These are phyloP conservation scores for Trichoderma reesei DNA, from an alignment of 495 filamentous ascomycete species.

Conservation along the genomic window DNA sequence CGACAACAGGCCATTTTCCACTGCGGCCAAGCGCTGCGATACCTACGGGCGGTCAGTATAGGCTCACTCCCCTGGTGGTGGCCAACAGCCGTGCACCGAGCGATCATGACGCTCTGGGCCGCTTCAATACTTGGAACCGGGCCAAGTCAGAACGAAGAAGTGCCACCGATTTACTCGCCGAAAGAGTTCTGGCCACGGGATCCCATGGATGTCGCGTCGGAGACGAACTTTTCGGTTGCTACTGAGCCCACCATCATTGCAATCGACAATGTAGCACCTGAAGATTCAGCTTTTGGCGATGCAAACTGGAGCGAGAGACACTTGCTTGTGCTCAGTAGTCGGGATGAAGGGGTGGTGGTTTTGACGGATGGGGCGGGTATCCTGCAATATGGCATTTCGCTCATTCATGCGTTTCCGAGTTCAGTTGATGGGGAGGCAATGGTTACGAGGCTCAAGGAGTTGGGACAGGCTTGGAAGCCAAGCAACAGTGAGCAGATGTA, in stretches of 20 bases:
- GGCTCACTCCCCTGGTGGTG: conserved; percentile 43
- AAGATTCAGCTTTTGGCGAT: conserved; percentile 25
- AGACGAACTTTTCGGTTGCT: background rate
- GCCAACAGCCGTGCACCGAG: conserved; percentile 43
- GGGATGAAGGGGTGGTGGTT: background rate
- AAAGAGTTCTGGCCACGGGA: background rate
- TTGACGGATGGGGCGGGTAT: background rate
- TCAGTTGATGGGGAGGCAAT: background rate
- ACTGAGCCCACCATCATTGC: conserved; percentile 17
- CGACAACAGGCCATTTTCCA: conserved; percentile 49
- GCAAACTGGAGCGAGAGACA: background rate
- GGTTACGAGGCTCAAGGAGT: background rate
- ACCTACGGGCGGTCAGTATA: conserved; percentile 36
- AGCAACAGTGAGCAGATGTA: background rate
- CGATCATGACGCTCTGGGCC: conserved; percentile 40
- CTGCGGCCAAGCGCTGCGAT: conserved; percentile 47
- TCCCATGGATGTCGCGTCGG: background rate
- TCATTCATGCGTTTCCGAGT: background rate
- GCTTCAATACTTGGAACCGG: conserved; percentile 29
- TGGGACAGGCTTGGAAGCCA: background rate
- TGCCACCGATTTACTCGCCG: background rate
- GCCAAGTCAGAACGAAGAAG: conserved; percentile 20
- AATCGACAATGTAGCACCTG: conserved; percentile 30
- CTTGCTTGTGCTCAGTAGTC: background rate
- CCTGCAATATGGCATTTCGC: background rate